Conservation (phyloP, 2,329 filamentous ascomycete genomes). For the Trichoderma breve region DNA sequence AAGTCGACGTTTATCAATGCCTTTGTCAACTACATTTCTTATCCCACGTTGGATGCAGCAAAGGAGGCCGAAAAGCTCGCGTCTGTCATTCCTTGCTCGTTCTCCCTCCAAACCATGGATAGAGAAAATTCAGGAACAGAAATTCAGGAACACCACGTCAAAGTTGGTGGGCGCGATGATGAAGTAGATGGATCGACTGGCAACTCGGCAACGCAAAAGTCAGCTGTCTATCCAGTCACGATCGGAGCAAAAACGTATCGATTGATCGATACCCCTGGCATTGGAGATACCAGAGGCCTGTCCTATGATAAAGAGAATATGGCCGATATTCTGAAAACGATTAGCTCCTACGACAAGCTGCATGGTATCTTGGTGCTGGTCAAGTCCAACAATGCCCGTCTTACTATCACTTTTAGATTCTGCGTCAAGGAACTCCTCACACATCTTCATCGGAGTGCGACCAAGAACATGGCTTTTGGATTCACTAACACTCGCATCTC, state of each 20-base stretch:
- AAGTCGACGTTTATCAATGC: constrained; percentile 51
- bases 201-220: constrained; percentile 8
- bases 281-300: constrained; percentile 9
- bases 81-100: constrained; percentile 24
- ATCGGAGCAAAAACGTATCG: constrained; percentile 16
- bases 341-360: constrained; percentile 3
- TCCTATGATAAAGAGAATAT: constrained; percentile 17
- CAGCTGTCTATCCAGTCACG: neutral
- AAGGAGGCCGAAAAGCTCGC: neutral
- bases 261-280: constrained; percentile 17
- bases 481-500: constrained; percentile 18
- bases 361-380: constrained; percentile 17
- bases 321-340: constrained; percentile 8
- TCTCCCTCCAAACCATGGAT: constrained; percentile 18
- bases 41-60: constrained; percentile 40
- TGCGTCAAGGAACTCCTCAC: constrained; percentile 16
- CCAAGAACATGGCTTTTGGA: constrained; percentile 14
- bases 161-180: constrained; percentile 17
- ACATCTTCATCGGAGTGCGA: constrained; percentile 8
- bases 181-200: constrained; percentile 22
- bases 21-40: constrained; percentile 45
- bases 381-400: constrained; percentile 15
- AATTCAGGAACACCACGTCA: constrained; percentile 15
- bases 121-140: neutral
- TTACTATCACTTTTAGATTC: neutral